Percentiles rank a stretch among this genome's conserved stretches.
Conservation (phyloP, 2,329 filamentous ascomycete genomes). For the Fonsecaea nubica region DNA sequence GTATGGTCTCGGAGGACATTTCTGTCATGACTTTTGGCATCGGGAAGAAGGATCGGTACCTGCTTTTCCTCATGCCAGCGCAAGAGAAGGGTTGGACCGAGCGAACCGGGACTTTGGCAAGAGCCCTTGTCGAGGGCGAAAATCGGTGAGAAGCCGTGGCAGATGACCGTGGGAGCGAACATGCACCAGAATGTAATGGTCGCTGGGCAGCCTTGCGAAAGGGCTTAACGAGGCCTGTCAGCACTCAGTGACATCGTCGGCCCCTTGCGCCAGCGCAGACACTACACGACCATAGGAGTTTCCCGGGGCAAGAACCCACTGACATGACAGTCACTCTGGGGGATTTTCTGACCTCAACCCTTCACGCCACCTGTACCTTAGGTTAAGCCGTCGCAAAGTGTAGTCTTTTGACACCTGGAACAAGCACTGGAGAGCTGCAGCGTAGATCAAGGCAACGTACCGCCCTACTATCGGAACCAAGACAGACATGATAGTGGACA, state of each 20-base stretch:
- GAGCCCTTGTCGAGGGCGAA: not conserved
- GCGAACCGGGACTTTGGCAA: not conserved
- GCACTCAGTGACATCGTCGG: not conserved
- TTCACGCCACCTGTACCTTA: not conserved
- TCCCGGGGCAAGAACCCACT: not conserved
- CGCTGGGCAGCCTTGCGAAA: not conserved
- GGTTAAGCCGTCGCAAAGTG: not conserved
- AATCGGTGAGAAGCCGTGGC: constrained; percentile 1
- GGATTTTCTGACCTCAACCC: not conserved
- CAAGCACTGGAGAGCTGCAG: not conserved
- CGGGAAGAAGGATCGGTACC: not conserved
- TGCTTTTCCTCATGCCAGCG: not conserved
- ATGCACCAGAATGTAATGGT: not conserved
- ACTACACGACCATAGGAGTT: not conserved
- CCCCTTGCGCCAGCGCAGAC: not conserved
- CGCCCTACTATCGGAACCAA: not conserved
- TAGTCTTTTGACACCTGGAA: not conserved
- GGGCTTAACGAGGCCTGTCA: not conserved
- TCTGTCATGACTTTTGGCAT: not conserved
- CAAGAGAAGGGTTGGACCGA: not conserved
- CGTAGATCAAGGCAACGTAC: not conserved
- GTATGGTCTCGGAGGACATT: not conserved
- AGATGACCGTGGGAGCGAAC: not conserved
- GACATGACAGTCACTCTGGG: not conserved
- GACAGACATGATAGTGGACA: not conserved